Conservation (phyloP, 1,284 basidiomycete species). For the Ganoderma sp. region DNA sequence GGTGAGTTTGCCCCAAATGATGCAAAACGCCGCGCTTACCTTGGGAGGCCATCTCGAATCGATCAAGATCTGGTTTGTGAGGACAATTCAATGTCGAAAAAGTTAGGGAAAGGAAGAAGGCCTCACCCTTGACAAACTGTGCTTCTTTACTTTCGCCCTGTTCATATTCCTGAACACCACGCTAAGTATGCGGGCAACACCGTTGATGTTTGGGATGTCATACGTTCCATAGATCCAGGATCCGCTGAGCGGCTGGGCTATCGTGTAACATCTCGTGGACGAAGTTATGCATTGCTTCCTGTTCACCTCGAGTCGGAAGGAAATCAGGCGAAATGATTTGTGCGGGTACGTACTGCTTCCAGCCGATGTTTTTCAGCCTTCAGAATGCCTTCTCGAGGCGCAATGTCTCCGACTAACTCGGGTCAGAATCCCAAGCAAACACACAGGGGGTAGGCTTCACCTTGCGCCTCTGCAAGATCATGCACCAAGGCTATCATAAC, state of each 20-base stretch:
- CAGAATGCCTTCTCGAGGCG: constrained; percentile 86
- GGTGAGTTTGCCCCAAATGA: background rate
- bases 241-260: constrained; percentile 77
- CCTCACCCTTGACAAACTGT: constrained; percentile 87
- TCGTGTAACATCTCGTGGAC: constrained; percentile 88
- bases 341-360: constrained; percentile 60
- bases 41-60: constrained; percentile 91
- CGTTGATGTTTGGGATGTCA: constrained; percentile 28
- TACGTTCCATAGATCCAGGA: constrained; percentile 83
- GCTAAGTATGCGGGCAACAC: background rate
- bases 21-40: constrained; percentile 47
- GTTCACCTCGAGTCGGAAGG: background rate
- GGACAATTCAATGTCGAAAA: background rate
- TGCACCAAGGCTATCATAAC: constrained; percentile 92
- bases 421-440: background rate
- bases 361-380: constrained; percentile 81
- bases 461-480: constrained; percentile 95
- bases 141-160: constrained; percentile 82
- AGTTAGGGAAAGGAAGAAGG: constrained; percentile 2
- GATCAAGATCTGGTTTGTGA: constrained; percentile 74
- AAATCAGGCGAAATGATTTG: background rate
- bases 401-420: constrained; percentile 85
- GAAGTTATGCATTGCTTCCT: constrained; percentile 93
- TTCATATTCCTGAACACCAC: constrained; percentile 82
- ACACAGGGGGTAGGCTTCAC: constrained; percentile 40